Evolutionary conservation across 1,284 basidiomycete species (phyloP).

Genomic region (Xerocomus amazonicus): DNA sequence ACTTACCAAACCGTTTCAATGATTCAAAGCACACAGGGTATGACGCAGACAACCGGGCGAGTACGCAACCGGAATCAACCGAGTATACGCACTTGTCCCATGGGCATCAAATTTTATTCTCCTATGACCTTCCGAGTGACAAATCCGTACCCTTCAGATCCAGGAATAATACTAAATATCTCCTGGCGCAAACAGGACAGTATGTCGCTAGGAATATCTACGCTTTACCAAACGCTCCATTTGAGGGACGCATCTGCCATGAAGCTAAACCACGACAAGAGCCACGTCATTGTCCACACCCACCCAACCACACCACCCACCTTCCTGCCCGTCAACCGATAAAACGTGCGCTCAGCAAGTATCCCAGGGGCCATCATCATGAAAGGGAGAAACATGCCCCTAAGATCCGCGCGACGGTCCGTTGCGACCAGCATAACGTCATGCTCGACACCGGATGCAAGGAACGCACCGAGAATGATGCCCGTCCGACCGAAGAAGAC

Average conservation of each 20-base stretch:
- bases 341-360: slow-evolving; percentile 39
- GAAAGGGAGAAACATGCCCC: slow-evolving; percentile 48
- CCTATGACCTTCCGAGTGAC: too few species aligned
- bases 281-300: slow-evolving; percentile 50
- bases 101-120: too few species aligned
- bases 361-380: slow-evolving; percentile 50
- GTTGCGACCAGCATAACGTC: neutral
- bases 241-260: slow-evolving; percentile 47
- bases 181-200: too few species aligned
- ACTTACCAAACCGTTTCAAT: too few species aligned
- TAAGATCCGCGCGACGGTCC: slow-evolving; percentile 36
- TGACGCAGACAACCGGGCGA: too few species aligned
- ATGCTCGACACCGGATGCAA: slow-evolving; percentile 14
- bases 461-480: slow-evolving; percentile 49
- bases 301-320: slow-evolving; percentile 45
- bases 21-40: too few species aligned
- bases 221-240: neutral
- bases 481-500: slow-evolving; percentile 41
- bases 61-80: too few species aligned
- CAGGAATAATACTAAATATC: too few species aligned
- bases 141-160: too few species aligned
- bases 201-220: slow-evolving; percentile 5
- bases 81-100: too few species aligned
- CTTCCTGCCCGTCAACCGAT: slow-evolving; percentile 31
- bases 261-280: slow-evolving; percentile 43